Base-by-base conservation (phyloP, 2,329 filamentous ascomycete genomes). In the Aspergillus sp. region DNA sequence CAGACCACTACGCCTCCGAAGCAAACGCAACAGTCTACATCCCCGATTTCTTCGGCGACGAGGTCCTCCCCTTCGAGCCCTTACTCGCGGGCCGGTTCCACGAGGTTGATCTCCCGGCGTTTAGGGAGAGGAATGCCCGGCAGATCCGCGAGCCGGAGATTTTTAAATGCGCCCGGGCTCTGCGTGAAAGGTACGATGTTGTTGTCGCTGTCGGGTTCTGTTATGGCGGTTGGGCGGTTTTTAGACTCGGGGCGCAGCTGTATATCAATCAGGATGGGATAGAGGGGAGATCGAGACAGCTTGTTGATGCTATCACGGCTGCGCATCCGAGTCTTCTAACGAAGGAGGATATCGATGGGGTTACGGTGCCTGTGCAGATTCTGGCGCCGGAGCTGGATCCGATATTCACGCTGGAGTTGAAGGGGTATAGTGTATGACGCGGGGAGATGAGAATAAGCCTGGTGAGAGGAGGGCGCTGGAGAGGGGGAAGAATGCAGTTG, bases 171-270 rank as follows among this genome's bases (percentile, higher is more conserved):
- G 76, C 76, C 1, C 65, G 68, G 55, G 66, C 67, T 0, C 64
- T 80, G n/a, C 27, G 27, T 11, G 27, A 4, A 4, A 73, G 73
- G 39, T 24, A 48, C 0, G 46, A 39, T 1, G 4, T 17, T 8
- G 44, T 81, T 11, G 80, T 70, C 3, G 80, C 78, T 0, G 68
- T 81, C 2, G 81, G 81, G 2, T 83, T 74, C 62, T 83, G 81
- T 68, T 83, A 75, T 53, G 81, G 81, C 14, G 80, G 79, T 6
- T 84, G 81, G 82, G 81, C 77, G 0, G 72, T 71, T 3, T 77
- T 82, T 56, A 75, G 77, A 1, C 75, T 84, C 0, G 82, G 73
- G 2, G 72, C 75, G 8, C 27, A 31, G 9, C 9, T 0, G 9
- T 31, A 8, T 4, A 31, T 8, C 3, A 11, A 27, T 2, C 24